Base-by-base conservation (phyloP, 768 basidiomycete species). In the Trametes cinnabarina region DNA sequence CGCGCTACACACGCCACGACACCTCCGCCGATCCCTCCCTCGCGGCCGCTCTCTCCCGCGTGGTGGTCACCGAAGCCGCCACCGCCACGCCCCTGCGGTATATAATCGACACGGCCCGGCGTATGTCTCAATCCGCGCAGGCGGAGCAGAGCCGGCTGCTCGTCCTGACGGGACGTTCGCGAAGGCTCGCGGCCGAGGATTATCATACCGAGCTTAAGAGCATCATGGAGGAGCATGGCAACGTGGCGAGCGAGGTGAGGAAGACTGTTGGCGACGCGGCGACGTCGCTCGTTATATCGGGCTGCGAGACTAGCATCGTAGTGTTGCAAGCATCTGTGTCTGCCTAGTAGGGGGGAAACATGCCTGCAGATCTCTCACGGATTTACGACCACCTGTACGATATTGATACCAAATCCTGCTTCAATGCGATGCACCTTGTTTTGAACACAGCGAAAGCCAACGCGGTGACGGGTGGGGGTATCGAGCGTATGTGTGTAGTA, bases 221-320 rank as follows among this genome's bases (percentile, higher is more conserved):
- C 4, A 57, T 71, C 8, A 79, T 78, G 64, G 67, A 69, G 23
- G 44, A 46, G 23, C 17, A 75, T 74, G 17, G 65, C 75, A 0
- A 62, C 76, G 50, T 69, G 86, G 40, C 79, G 80, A 22, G 76
- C 81, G 84, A 86, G 52, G 75, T 90, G 25, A 70, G 83, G 9
- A 87, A 87, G 74, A 89, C 89, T 0, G 67, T 92, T 1, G 92
- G 92, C 0, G 87, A 91, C 68, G 82, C 88, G 1, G 88, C 85
- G 25, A 83, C 87, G 9, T 86, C 83, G 15, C 67, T 92, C 55
- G 82, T 90, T 1, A 79, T 81, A 2, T 75, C 77, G 23, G 82
- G 77, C 50, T 71, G 75, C 11, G 68, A 73, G 40, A 79, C 79
- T 1, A 82, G 79, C 61, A 68, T 87, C 57, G 65, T 87, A 5